These are phyloP conservation scores for Angophora floribunda DNA, from an alignment of 345 rosid species.

Conservation along the genomic window DNA sequence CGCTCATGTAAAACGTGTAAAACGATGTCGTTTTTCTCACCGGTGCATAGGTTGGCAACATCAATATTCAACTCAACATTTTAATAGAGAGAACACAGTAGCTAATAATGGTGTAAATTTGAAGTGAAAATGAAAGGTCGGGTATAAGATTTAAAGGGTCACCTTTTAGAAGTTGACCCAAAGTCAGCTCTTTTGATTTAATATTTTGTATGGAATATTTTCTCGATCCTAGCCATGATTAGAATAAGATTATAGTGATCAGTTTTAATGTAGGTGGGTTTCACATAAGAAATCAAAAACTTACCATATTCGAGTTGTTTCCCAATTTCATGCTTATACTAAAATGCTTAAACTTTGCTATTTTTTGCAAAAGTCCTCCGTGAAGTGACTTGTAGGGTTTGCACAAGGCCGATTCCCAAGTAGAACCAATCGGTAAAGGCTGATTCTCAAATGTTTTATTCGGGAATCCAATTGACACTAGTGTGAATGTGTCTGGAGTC, in stretches of 20 bases:
- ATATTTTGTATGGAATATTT: background rate
- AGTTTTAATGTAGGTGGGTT: background rate
- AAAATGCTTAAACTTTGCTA: background rate
- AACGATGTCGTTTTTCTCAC: background rate
- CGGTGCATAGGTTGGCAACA: accelerated
- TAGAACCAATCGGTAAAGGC: background rate
- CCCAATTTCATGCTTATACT: background rate
- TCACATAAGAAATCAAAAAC: accelerated
- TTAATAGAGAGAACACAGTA: background rate
- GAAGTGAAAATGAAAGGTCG: background rate
- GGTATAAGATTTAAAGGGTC: background rate
- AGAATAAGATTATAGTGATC: background rate
- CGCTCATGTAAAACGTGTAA: background rate
- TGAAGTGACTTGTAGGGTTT: background rate
- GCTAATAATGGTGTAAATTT: background rate
- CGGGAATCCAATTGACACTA: background rate
- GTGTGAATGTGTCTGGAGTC: background rate
- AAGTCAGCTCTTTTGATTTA: background rate
- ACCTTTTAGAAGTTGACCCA: background rate
- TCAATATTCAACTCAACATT: background rate
- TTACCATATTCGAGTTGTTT: too few relatives aligned
- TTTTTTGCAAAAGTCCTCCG: too few relatives aligned
- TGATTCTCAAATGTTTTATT: background rate
- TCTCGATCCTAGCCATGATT: background rate
- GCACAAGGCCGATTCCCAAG: accelerated